Base-by-base conservation (phyloP, 2,329 filamentous ascomycete species). In the Calonectria crousiana region DNA sequence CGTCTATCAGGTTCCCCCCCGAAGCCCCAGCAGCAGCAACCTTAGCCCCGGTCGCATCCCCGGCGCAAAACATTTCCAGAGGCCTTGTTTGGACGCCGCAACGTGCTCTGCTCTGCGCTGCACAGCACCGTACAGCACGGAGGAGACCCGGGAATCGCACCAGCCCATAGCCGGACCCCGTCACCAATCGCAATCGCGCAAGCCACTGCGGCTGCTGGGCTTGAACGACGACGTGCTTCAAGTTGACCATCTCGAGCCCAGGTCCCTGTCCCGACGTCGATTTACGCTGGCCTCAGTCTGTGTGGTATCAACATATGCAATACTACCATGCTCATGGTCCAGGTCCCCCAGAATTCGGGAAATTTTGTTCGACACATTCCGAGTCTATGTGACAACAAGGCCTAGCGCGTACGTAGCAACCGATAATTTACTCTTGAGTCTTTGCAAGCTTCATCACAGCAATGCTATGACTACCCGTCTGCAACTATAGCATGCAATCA, bases 201-300 rank as follows among this genome's bases (percentile, higher is more conserved):
- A 44, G 60, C 38, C 60, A 47, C 60, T 47, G 34, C 56, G 26
- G 34, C 14, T 20, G 28, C 28, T 26, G 51, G 28, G 26, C 51
- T 36, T 60, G 56, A 60, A 60, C 56, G 56, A 32, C 52, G 52
- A 60, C n/a, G 56, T 60, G 32, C 56, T 34, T 52, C 60, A 41
- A 64, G 58, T 73, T 67, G 53, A 38, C 38, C 23, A 56, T 49
- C 44, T 64, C 60, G 26, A 28, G 38, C 23, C 51, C 58, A 51
- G 52, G 66, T 66, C 71, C 67, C 66, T 73, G 71, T 51, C 51
- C 66, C 66, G 60, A 69, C 71, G 71, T 60, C 51, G 41, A 60
- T 69, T 73, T 69, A 73, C 71, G 71, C 71, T 66, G 71, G 65
- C 56, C 56, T 60, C 56, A 38, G 32, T 60, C 56, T 23, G 53